Evolutionary conservation across 1,139 yeast species (phyloP), one percentile per base, ranked within the genome.

Genomic region (Fermentozyma sake): DNA sequence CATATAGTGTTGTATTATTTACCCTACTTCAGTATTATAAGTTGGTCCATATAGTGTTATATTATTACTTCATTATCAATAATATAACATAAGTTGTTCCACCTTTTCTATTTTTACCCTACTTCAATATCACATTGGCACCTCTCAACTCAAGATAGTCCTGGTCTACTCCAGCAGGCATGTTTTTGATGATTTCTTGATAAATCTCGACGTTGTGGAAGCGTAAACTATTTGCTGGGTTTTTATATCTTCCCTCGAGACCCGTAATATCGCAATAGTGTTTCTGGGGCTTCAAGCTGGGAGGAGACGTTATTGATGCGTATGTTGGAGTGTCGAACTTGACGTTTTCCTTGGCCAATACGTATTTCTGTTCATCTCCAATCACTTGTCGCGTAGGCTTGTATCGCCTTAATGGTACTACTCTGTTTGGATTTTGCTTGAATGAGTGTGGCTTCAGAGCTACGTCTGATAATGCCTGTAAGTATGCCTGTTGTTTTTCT

Each of bases 221-320:
- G 32, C 96, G 62, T 34, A 91, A 61, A 22, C 85, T 82, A 46
- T 79, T 84, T 9, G 80, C 65, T 0, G 94, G 94, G 23, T 82
- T 72, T 48, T 73, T 79, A 61, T 91, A 91, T 25, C 58, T 69
- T 0, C 89, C 93, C 30, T 76, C 80, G 14, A 91, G 63, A 0
- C 98, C 98, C 0, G 98, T 91, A 28, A 91, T 78, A 53, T 91
- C 98, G 58, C 98, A 91, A 59, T 87, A 91, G 45, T 78, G 80
- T 57, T 82, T 85, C 12, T 68, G 63, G 0, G 97, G 97, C 41
- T 65, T 70, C 40, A 89, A 58, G 5, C 94, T 81, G 0, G 98
- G 98, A 2, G 96, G 96, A 0, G 96, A 95, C 18, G 75, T 76
- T 6, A 89, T 61, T 12, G 79, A 70, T 27, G 71, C 64, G 50